A percentile compares a stretch with the other conserved stretches of the same genome.
These are phyloP conservation scores for Boletus fagicola DNA, from an alignment of 768 basidiomycete genomes.

Conservation along the genomic window DNA sequence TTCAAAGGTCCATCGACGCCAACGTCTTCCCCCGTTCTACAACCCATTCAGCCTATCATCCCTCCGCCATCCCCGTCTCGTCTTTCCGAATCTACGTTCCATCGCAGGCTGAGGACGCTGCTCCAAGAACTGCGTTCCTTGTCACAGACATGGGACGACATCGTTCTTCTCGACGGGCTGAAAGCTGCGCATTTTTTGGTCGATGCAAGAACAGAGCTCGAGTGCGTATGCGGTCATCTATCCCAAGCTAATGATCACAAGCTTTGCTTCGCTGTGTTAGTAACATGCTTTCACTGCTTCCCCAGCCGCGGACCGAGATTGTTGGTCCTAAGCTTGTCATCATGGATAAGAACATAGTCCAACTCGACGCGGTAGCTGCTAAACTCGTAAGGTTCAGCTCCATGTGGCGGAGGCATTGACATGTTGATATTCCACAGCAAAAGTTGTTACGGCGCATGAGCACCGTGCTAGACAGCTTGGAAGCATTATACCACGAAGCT, in stretches of 20 bases:
- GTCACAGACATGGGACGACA: constrained; percentile 77
- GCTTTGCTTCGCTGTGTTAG: constrained; percentile 33
- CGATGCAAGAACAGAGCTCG: constrained; percentile 79
- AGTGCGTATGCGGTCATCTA: constrained; percentile 50
- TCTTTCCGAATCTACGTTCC: constrained; percentile 67
- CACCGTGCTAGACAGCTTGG: constrained; percentile 59
- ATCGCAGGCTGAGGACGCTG: constrained; percentile 69
- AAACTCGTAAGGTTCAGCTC: constrained; percentile 58
- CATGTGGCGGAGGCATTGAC: not conserved
- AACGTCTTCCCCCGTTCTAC: constrained; percentile 58
- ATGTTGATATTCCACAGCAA: constrained; percentile 41
- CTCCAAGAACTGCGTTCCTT: constrained; percentile 65
- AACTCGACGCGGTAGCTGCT: constrained; percentile 53
- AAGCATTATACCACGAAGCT: constrained; percentile 64
- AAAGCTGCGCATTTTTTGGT: constrained; percentile 70
- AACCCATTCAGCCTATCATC: constrained; percentile 36
- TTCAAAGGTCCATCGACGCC: constrained; percentile 82
- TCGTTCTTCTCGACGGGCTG: constrained; percentile 76
- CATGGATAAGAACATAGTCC: constrained; percentile 65
- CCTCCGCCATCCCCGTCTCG: constrained; percentile 43
- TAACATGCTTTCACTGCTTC: constrained; percentile 59
- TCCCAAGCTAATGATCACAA: not conserved
- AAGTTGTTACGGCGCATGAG: constrained; percentile 72
- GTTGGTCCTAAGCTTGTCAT: constrained; percentile 62
- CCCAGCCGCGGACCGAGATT: constrained; percentile 56